Evolutionary conservation across 805 yeast genomes (phyloP).

Genomic region (Schizosaccharomyces osmophilus): DNA sequence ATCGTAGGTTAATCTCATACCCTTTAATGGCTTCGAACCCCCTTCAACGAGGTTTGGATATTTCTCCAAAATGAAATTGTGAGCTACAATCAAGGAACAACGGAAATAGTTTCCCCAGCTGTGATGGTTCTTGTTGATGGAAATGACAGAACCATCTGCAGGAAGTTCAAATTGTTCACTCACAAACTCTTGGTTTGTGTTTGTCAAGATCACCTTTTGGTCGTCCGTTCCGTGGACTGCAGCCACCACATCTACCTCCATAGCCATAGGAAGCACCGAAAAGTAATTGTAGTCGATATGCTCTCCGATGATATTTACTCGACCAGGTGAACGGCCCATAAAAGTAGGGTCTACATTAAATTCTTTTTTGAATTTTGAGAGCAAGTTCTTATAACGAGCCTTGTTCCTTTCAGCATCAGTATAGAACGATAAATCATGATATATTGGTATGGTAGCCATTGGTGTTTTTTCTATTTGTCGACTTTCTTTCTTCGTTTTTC

Average conservation of each 20-base stretch:
- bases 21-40: slow-evolving; percentile 14
- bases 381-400: not conserved
- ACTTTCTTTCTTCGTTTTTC: too few relatives aligned
- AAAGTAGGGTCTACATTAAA: not conserved
- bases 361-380: not conserved
- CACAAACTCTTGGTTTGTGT: slow-evolving; percentile 13
- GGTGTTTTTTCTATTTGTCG: too few relatives aligned
- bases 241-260: slow-evolving; percentile 34
- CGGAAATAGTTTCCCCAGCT: slow-evolving; percentile 49
- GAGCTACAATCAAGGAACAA: slow-evolving; percentile 39
- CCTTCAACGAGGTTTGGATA: not conserved
- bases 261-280: slow-evolving; percentile 51
- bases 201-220: slow-evolving; percentile 14
- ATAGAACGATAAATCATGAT: not conserved
- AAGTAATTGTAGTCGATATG: slow-evolving; percentile 48
- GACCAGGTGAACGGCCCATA: slow-evolving; percentile 37
- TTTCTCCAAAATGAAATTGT: slow-evolving; percentile 19
- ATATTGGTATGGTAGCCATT: not conserved
- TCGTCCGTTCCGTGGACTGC: slow-evolving; percentile 18
- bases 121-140: slow-evolving; percentile 25
- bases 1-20: slow-evolving; percentile 28
- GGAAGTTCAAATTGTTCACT: slow-evolving; percentile 5
- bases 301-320: slow-evolving; percentile 53
- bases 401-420: not conserved
- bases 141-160: slow-evolving; percentile 10